Conservation (phyloP, 2,329 filamentous ascomycete genomes). For the Botrytis pseudocinerea region DNA sequence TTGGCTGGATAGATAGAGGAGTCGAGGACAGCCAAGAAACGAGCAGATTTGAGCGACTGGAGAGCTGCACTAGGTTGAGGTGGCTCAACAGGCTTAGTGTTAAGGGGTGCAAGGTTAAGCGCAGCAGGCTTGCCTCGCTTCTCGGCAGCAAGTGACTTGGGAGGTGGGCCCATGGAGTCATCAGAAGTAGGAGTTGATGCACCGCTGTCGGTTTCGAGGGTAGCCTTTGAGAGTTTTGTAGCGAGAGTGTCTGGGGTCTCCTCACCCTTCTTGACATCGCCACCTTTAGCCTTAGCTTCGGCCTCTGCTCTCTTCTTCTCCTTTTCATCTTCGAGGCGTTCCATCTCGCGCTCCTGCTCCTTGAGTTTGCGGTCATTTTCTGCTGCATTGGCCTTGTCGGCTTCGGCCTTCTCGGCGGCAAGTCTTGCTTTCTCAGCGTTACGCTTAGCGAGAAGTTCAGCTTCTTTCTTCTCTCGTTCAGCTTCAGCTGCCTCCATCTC, state of each 20-base stretch:
- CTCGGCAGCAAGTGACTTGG: slow-evolving; percentile 56
- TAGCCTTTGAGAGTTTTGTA: slow-evolving; percentile 54
- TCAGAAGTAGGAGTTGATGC: slow-evolving; percentile 46
- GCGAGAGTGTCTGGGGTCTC: slow-evolving; percentile 39
- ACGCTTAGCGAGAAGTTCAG: slow-evolving; percentile 41
- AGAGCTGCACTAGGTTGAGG: slow-evolving; percentile 92
- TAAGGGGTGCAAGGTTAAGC: slow-evolving; percentile 81
- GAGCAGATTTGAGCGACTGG: slow-evolving; percentile 87
- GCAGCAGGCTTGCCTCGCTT: slow-evolving; percentile 79
- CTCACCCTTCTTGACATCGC: slow-evolving; percentile 36
- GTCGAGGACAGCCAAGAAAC: slow-evolving; percentile 78
- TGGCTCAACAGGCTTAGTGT: slow-evolving; percentile 82
- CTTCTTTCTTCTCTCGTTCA: slow-evolving; percentile 39
- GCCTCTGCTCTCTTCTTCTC: slow-evolving; percentile 58
- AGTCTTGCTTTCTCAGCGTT: slow-evolving; percentile 43
- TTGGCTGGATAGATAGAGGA: slow-evolving; percentile 80
- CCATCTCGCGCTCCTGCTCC: slow-evolving; percentile 72
- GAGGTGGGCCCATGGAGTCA: slow-evolving; percentile 49
- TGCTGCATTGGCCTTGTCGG: slow-evolving; percentile 51
- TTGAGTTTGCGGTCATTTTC: slow-evolving; percentile 66
- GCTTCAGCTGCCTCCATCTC: slow-evolving; percentile 53
- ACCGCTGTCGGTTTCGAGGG: slow-evolving; percentile 48
- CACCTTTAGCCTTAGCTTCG: slow-evolving; percentile 41
- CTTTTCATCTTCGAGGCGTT: slow-evolving; percentile 70
- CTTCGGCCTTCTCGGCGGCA: slow-evolving; percentile 48